Evolutionary conservation across 2,329 filamentous ascomycete genomes (phyloP), one percentile per base, ranked within the genome.

Genomic region (Fusarium penzigii): DNA sequence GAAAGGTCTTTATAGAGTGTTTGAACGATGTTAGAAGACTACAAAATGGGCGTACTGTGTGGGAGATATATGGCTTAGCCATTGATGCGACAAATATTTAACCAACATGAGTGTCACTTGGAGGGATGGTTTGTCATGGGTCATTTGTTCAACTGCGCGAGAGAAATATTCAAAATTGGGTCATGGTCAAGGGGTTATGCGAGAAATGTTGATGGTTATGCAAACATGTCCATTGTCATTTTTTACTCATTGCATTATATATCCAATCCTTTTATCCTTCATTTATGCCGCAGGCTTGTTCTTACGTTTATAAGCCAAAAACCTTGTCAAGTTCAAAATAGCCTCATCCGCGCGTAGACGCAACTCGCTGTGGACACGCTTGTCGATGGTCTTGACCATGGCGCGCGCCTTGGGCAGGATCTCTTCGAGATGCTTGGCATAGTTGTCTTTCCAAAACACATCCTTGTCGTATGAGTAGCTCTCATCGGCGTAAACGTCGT

Each of bases 1-100:
- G 53, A 97, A 96, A 71, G 92, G 92, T 0, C 69, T 99, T 52
- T 99, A 99, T 71, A 79, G 90, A 42, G 92, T 97, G 3, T 99
- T 99, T 78, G 94, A 99, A 74, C 78, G 94, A 49, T 97, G 94
- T 70, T 97, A 82, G 48, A 32, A 14, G 34, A 17, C 17, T 11
- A 29, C 41, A 17, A 44, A 12, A 13, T 16, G 3, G 13, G 25
- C 46, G 38, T 8, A 29, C 17, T 29, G 34, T 46, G 25, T 17
- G 20, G 12, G 10, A 36, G 39, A 25, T 44, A 25, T 47, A 48
- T 42, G 12, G 6, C 13, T 32, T 36, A 14, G 10, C 9, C 32
- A 4, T 14, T 12, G 32, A 36, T 36, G 32, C 32, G 32, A 3
- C 13, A 36, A 36, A 36, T 9, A 9, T 11, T 25, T 7, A 25